Percentiles rank a stretch among this genome's conserved stretches.
Conservation (phyloP, 257 asterid species). For the Oldenlandia corymbosa region DNA sequence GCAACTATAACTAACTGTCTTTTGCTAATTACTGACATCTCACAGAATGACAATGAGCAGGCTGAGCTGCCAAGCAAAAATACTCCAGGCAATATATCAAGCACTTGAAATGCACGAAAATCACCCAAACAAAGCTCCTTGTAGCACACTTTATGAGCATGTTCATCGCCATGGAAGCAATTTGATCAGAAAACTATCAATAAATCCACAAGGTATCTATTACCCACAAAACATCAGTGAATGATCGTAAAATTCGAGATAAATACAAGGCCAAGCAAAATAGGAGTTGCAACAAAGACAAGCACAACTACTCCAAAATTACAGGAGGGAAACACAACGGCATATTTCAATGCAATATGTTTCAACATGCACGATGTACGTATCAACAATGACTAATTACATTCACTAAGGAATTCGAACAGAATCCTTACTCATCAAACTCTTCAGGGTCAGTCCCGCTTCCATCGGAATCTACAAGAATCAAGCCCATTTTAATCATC, state of each 20-base stretch:
- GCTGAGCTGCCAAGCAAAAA: not conserved
- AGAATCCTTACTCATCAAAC: conserved; percentile 30
- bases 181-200: not conserved
- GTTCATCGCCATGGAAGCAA: not conserved
- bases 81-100: conserved; percentile 16
- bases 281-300: not conserved
- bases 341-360: no score
- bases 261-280: not conserved
- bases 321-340: no score
- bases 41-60: not conserved
- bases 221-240: not conserved
- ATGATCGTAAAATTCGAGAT: not conserved
- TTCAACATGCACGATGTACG: not conserved
- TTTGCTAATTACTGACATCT: conserved; percentile 10
- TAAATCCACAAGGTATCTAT: not conserved
- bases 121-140: not conserved
- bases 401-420: not conserved
- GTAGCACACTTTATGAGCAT: not conserved
- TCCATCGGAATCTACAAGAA: conserved; percentile 34
- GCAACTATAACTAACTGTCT: conserved; percentile 2
- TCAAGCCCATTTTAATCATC: conserved; percentile 7
- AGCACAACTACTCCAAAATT: not conserved
- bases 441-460: conserved; percentile 45
- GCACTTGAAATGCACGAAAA: conserved; percentile 11
- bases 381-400: not conserved